These are phyloP conservation scores for Phytopythium ostracodes DNA, from an alignment of 352 stramenopile genomes.

Conservation along the genomic window DNA sequence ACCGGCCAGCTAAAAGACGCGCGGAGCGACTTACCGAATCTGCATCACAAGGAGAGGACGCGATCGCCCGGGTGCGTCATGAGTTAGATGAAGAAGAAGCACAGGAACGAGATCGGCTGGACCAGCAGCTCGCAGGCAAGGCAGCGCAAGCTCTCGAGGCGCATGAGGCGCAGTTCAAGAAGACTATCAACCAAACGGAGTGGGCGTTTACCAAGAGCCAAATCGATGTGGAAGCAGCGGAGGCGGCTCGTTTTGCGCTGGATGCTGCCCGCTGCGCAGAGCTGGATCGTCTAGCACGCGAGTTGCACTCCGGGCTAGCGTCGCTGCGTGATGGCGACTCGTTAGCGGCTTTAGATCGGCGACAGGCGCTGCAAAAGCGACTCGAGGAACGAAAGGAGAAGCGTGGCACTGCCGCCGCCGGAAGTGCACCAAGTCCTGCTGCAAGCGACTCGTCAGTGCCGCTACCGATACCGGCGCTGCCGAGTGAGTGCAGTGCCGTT, in stretches of 20 bases:
- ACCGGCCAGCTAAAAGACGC: conserved; percentile 18
- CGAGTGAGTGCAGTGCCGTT: conserved; percentile 1
- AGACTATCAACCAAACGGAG: conserved; percentile 2
- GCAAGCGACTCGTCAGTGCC: neutral
- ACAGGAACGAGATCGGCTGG: conserved; percentile 16
- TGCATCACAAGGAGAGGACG: conserved; percentile 6
- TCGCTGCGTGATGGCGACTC: conserved; percentile 7
- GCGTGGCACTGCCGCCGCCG: too few species aligned
- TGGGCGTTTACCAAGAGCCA: neutral
- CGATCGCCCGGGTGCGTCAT: conserved; percentile 5
- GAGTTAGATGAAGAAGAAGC: conserved; percentile 19
- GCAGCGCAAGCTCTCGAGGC: conserved; percentile 14
- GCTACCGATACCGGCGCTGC: neutral
- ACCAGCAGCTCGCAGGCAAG: conserved; percentile 18
- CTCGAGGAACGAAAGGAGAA: conserved; percentile 12
- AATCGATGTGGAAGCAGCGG: conserved; percentile 17
- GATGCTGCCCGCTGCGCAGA: conserved; percentile 22
- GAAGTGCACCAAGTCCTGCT: neutral
- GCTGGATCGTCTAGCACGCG: conserved; percentile 18
- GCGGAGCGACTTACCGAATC: conserved; percentile 10
- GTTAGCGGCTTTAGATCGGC: conserved; percentile 11
- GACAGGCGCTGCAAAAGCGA: conserved; percentile 20
- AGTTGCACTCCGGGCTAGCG: conserved; percentile 15
- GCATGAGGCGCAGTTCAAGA: conserved; percentile 16
- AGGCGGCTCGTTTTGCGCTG: conserved; percentile 22